Percentiles rank a stretch among this genome's conserved stretches.
Conservation (phyloP, 306 rosid genomes). For the Pyrus communis region DNA sequence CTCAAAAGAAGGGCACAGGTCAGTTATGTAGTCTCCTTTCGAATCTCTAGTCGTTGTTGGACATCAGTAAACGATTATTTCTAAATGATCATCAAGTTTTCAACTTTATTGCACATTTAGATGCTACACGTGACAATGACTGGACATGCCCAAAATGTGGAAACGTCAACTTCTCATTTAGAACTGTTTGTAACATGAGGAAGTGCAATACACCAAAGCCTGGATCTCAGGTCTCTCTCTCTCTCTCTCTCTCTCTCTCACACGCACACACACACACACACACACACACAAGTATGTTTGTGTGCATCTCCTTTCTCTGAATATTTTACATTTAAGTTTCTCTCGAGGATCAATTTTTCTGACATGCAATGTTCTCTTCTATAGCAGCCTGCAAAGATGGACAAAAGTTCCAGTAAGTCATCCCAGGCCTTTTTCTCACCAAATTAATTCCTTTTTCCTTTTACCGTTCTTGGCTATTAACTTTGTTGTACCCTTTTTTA, state of each 20-base stretch:
- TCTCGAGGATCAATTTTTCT: slow-evolving; percentile 4
- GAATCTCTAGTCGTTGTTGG: neutral
- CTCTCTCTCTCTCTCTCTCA: neutral
- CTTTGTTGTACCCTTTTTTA: slow-evolving; percentile 7
- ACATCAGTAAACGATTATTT: neutral
- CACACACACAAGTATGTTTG: neutral
- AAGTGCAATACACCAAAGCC: slow-evolving; percentile 99
- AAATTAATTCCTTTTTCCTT: slow-evolving; percentile 4
- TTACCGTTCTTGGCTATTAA: neutral
- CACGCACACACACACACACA: too few relatives aligned
- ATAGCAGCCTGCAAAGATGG: slow-evolving; percentile 62
- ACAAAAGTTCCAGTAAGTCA: slow-evolving; percentile 81
- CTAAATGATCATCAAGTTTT: neutral
- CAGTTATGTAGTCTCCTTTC: slow-evolving; percentile 10
- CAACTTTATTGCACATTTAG: slow-evolving; percentile 20
- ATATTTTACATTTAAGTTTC: neutral
- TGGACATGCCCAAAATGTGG: slow-evolving; percentile 99
- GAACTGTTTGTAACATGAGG: slow-evolving; percentile 97
- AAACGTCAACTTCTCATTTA: slow-evolving; percentile 87
- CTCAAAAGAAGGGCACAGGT: slow-evolving; percentile 72
- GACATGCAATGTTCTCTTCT: slow-evolving; percentile 6
- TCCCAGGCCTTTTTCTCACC: neutral
- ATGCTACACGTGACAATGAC: slow-evolving; percentile 90
- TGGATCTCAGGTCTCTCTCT: slow-evolving; percentile 74
- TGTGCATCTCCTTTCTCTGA: neutral